phyloP scores from a whole-genome alignment of 2,329 filamentous ascomycete species.

The Aspergillus carbonarius region DNA sequence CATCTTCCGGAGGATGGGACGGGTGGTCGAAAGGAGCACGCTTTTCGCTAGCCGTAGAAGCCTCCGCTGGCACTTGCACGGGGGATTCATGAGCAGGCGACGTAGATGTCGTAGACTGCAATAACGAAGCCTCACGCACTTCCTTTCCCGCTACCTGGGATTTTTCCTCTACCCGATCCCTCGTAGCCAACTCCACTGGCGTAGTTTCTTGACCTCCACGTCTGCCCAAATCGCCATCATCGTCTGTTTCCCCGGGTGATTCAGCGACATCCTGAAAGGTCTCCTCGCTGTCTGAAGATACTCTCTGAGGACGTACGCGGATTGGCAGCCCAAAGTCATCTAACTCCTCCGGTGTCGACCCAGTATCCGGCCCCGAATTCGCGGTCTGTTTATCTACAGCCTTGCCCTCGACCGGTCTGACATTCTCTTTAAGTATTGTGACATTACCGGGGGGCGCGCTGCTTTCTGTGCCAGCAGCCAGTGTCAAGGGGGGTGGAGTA shows the following conservation, averaged over 20 bases:
- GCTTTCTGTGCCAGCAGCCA: slow-evolving; percentile 8
- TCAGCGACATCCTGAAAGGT: slow-evolving; percentile 24
- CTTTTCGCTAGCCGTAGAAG: slow-evolving; percentile 7
- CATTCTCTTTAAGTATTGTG: slow-evolving; percentile 17
- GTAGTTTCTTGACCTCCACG: not conserved
- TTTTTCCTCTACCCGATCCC: not conserved
- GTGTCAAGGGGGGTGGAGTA: slow-evolving; percentile 6
- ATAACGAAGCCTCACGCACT: slow-evolving; percentile 6
- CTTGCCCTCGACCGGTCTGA: slow-evolving; percentile 8
- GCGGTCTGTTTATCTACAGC: slow-evolving; percentile 6
- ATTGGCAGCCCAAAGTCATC: slow-evolving; percentile 44
- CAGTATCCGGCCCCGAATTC: slow-evolving; percentile 5
- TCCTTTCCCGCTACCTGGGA: not conserved
- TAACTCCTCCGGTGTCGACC: slow-evolving; percentile 23
- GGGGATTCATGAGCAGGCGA: slow-evolving; percentile 2
- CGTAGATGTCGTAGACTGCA: slow-evolving; percentile 3
- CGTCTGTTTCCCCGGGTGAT: not conserved
- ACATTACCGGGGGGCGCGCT: slow-evolving; percentile 10
- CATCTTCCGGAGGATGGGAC: slow-evolving; percentile 6
- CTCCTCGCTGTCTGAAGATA: slow-evolving; percentile 17
- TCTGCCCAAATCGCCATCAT: not conserved
- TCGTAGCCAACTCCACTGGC: not conserved
- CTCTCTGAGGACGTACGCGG: slow-evolving; percentile 23
- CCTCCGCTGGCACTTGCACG: not conserved
- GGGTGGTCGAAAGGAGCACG: not conserved